Percentiles rank a stretch among this genome's conserved stretches.
Conservation (phyloP, 176 grass and related monocot species). For the Otatea glauca region DNA sequence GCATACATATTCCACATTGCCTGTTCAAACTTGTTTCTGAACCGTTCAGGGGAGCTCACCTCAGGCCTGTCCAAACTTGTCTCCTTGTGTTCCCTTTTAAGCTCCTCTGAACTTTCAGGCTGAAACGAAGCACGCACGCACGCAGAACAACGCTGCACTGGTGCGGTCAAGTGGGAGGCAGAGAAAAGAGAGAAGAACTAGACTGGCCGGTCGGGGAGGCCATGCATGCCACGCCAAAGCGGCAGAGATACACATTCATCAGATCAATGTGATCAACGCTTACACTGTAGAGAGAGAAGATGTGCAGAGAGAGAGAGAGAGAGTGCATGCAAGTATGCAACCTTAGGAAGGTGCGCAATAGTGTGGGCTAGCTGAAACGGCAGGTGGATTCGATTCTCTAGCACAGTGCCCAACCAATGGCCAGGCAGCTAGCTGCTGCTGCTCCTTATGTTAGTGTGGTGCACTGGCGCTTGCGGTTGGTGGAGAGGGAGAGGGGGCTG, state of each 20-base stretch:
- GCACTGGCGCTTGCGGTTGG: slow-evolving; percentile 18
- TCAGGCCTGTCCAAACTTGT: neutral
- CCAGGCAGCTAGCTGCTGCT: neutral
- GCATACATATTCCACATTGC: neutral
- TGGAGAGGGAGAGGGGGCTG: neutral
- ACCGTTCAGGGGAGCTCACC: slow-evolving; percentile 3
- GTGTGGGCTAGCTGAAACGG: slow-evolving; percentile 34
- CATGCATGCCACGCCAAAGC: slow-evolving; percentile 34
- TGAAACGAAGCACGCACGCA: slow-evolving; percentile 4
- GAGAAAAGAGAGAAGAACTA: neutral
- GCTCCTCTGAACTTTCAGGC: neutral
- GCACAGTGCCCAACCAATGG: slow-evolving; percentile 28
- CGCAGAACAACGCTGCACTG: neutral
- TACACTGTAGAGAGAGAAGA: neutral
- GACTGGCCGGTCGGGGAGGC: neutral
- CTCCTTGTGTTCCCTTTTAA: slow-evolving; percentile 10
- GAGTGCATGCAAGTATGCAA: slow-evolving; percentile 38
- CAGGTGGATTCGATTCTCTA: slow-evolving; percentile 69
- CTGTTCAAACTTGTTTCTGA: slow-evolving; percentile 40
- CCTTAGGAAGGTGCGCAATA: slow-evolving; percentile 38
- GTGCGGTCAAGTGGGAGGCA: slow-evolving; percentile 20
- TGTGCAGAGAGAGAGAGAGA: neutral
- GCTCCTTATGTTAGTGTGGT: slow-evolving; percentile 37
- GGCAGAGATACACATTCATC: slow-evolving; percentile 21
- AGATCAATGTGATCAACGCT: too few species aligned